Evolutionary conservation across 768 basidiomycete species (phyloP).

Genomic region (Lactarius vividus): DNA sequence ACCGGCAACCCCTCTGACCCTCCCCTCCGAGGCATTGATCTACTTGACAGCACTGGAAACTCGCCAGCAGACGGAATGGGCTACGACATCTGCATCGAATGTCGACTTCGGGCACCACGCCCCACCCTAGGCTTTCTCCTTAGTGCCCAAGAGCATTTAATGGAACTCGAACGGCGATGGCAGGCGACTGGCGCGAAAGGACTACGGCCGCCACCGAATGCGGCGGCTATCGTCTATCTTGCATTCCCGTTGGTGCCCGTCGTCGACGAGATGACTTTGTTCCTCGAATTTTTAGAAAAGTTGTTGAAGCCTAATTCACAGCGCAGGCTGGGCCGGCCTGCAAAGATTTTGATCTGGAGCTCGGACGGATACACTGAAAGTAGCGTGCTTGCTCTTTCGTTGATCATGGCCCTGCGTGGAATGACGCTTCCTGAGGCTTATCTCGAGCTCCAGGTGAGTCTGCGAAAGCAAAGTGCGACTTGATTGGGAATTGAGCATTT

Average conservation of each 20-base stretch:
- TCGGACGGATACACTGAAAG: constrained; percentile 94
- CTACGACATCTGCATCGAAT: constrained; percentile 86
- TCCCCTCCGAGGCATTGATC: constrained; percentile 28
- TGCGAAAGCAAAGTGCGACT: constrained; percentile 27
- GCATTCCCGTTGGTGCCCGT: constrained; percentile 69
- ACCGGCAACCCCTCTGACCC: constrained; percentile 22
- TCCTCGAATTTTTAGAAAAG: constrained; percentile 66
- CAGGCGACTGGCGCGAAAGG: constrained; percentile 39
- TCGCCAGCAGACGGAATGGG: constrained; percentile 55
- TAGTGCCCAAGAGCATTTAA: constrained; percentile 74
- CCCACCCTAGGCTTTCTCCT: constrained; percentile 63
- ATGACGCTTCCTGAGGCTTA: constrained; percentile 85
- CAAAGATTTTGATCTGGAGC: constrained; percentile 77
- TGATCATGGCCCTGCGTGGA: constrained; percentile 75
- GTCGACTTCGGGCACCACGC: constrained; percentile 76
- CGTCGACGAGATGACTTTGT: constrained; percentile 54
- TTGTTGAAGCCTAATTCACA: constrained; percentile 49
- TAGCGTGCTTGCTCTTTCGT: constrained; percentile 78
- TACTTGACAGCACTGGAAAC: constrained; percentile 40
- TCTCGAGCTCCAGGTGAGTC: constrained; percentile 68
- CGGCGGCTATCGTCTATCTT: constrained; percentile 67
- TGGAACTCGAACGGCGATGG: constrained; percentile 63
- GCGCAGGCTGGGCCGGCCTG: constrained; percentile 40
- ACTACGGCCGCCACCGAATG: constrained; percentile 65
- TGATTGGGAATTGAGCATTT: background rate